Conservation (phyloP, 352 stramenopile genomes). For the Pythium guiyangense region DNA sequence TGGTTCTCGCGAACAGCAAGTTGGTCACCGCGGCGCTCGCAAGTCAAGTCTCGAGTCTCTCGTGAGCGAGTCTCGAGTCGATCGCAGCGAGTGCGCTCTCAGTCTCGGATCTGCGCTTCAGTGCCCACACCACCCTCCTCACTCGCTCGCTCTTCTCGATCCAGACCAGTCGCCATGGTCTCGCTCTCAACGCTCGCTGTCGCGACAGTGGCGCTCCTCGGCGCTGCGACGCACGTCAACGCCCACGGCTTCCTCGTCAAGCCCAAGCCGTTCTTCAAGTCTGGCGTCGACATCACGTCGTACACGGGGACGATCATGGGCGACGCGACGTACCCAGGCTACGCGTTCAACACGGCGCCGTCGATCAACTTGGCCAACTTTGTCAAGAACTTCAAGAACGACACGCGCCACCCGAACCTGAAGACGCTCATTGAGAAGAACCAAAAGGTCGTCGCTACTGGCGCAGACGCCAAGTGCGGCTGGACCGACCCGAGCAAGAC, state of each 20-base stretch:
- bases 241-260: slow-evolving; percentile 34
- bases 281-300: slow-evolving; percentile 32
- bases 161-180: not conserved
- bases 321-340: slow-evolving; percentile 25
- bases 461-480: slow-evolving; percentile 27
- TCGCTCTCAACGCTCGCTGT: slow-evolving; percentile 9
- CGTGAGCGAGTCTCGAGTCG: too few relatives aligned
- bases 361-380: slow-evolving; percentile 30
- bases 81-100: too few relatives aligned
- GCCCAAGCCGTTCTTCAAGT: slow-evolving; percentile 28
- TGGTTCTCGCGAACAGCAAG: too few relatives aligned
- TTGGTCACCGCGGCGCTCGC: too few relatives aligned
- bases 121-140: not conserved
- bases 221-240: slow-evolving; percentile 12
- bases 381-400: slow-evolving; percentile 33
- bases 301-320: slow-evolving; percentile 38
- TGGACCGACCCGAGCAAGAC: slow-evolving; percentile 35
- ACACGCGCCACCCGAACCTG: slow-evolving; percentile 29
- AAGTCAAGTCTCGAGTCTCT: too few relatives aligned
- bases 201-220: slow-evolving; percentile 6
- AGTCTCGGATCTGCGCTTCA: not conserved
- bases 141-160: not conserved
- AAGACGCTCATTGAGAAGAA: slow-evolving; percentile 33
- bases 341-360: slow-evolving; percentile 27
- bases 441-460: slow-evolving; percentile 18